A percentile compares a stretch with the other conserved stretches of the same genome.
phyloP scores from a whole-genome alignment of 257 asterid genomes.

The Primulina tabacum region DNA sequence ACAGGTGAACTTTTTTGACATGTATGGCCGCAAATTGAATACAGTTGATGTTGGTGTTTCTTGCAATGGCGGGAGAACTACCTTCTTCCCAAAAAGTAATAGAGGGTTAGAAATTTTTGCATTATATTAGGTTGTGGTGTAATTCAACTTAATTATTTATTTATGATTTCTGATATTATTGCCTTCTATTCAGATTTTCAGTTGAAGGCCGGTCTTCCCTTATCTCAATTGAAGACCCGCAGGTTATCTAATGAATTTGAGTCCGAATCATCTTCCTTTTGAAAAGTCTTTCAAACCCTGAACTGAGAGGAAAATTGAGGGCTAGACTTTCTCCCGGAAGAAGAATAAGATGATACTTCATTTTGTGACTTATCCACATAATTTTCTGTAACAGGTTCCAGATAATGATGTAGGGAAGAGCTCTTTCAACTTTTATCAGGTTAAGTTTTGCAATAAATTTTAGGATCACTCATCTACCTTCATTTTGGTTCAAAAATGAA shows the following conservation, averaged over 20 bases:
- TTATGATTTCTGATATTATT: constrained; percentile 2
- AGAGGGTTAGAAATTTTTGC: constrained; percentile 58
- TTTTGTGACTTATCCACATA: constrained; percentile 15
- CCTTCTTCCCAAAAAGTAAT: constrained; percentile 56
- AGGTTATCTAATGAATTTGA: constrained; percentile 44
- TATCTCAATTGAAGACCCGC: constrained; percentile 91
- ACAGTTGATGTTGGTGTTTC: constrained; percentile 85
- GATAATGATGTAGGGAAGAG: constrained; percentile 91
- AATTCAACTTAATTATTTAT: background rate
- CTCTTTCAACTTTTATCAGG: constrained; percentile 91
- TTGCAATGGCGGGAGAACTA: constrained; percentile 64
- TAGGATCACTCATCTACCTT: background rate
- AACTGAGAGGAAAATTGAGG: too few relatives aligned
- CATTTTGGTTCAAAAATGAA: background rate
- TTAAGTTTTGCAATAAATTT: constrained; percentile 16
- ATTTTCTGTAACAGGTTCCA: constrained; percentile 57
- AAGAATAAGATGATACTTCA: background rate
- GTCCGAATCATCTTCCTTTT: constrained; percentile 14
- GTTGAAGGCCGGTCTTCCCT: constrained; percentile 53
- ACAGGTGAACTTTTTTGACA: constrained; percentile 82
- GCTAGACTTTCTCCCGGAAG: too few relatives aligned
- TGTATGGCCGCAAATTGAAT: constrained; percentile 86
- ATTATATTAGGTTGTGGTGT: constrained; percentile 9
- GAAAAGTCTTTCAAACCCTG: background rate
- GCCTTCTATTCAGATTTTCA: constrained; percentile 53